These are phyloP conservation scores for Aspergillus ellipticus DNA, from an alignment of 495 filamentous ascomycete species.

Conservation along the genomic window DNA sequence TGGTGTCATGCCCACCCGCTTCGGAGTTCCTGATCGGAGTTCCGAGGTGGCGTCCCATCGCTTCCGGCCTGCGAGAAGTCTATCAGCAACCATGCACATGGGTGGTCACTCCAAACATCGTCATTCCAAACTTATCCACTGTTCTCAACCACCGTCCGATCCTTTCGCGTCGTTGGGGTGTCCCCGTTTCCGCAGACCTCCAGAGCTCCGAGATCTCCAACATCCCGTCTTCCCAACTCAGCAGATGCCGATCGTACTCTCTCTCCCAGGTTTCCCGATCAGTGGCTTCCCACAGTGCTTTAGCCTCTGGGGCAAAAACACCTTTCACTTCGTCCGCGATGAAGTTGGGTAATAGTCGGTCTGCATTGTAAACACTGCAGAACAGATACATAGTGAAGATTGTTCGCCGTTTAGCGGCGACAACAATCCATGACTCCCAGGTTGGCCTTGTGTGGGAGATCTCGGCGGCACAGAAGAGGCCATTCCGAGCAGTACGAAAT, in stretches of 20 bases:
- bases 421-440: constrained; percentile 51
- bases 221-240: constrained; percentile 34
- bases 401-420: constrained; percentile 42
- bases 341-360: constrained; percentile 39
- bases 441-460: constrained; percentile 28
- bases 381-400: constrained; percentile 49
- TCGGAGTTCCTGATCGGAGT: constrained; percentile 7
- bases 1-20: not conserved
- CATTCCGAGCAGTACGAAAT: constrained; percentile 33
- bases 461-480: constrained; percentile 39
- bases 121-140: constrained; percentile 32
- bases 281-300: constrained; percentile 33
- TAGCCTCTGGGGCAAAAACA: constrained; percentile 29
- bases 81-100: constrained; percentile 32
- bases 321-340: constrained; percentile 36
- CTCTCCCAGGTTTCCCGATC: constrained; percentile 33
- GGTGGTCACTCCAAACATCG: constrained; percentile 24
- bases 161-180: constrained; percentile 5
- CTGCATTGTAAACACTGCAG: constrained; percentile 36
- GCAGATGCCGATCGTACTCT: constrained; percentile 37
- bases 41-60: not conserved
- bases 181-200: constrained; percentile 20
- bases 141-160: constrained; percentile 26
- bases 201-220: constrained; percentile 44
- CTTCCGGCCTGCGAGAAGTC: not conserved